Percentiles rank a stretch among this genome's conserved stretches.
phyloP scores from a whole-genome alignment of 805 yeast species.

The Wickerhamiella kazuoi region DNA sequence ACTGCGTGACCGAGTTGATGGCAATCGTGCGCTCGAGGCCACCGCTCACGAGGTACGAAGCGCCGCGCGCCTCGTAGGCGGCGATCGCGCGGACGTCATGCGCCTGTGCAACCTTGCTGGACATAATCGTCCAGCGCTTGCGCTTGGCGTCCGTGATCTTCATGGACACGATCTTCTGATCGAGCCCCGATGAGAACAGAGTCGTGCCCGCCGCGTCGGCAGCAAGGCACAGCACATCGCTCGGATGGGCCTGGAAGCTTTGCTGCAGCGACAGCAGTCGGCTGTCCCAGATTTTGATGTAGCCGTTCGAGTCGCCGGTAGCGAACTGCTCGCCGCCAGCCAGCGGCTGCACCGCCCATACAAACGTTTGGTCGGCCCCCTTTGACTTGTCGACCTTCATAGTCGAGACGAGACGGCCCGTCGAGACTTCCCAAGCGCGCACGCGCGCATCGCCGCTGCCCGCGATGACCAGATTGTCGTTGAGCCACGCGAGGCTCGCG shows the following conservation, averaged over 20 bases:
- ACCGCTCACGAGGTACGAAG: constrained; percentile 37
- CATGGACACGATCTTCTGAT: constrained; percentile 71
- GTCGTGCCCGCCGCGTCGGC: constrained; percentile 41
- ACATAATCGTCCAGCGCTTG: constrained; percentile 56
- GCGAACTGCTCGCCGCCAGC: constrained; percentile 55
- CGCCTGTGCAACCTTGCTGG: constrained; percentile 66
- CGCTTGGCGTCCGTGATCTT: constrained; percentile 27
- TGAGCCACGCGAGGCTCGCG: constrained; percentile 60
- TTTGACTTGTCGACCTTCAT: constrained; percentile 85
- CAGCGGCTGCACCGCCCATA: constrained; percentile 67
- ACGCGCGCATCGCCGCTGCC: constrained; percentile 94
- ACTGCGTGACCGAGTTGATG: constrained; percentile 44
- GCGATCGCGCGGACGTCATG: constrained; percentile 68
- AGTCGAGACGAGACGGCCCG: constrained; percentile 47
- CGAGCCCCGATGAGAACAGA: constrained; percentile 82
- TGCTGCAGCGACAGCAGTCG: constrained; percentile 60
- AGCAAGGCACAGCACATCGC: constrained; percentile 67
- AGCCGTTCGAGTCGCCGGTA: constrained; percentile 94
- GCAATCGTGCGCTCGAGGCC: constrained; percentile 30
- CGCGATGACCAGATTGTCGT: constrained; percentile 50
- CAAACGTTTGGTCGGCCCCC: constrained; percentile 60
- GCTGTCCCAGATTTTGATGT: constrained; percentile 83
- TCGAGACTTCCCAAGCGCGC: constrained; percentile 52
- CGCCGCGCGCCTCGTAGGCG: constrained; percentile 47
- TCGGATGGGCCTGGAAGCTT: constrained; percentile 69